phyloP scores from a whole-genome alignment of 1,139 yeast genomes.

The Saccharomycopsis hybrid region DNA sequence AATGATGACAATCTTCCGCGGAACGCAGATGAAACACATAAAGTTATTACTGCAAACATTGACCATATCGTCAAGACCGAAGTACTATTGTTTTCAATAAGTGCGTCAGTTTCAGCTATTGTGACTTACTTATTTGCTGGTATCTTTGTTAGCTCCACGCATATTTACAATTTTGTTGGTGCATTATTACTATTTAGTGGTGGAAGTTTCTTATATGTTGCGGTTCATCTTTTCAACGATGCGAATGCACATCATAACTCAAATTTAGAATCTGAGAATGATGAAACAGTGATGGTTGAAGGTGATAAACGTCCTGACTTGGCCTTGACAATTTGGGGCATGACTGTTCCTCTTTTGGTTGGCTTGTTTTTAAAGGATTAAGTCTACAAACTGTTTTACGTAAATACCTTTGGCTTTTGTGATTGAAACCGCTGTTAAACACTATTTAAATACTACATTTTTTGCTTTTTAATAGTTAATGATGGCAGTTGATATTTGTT shows the following conservation, averaged over 20 bases:
- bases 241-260: background rate
- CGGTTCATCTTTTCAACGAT: constrained; percentile 46
- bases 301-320: too few species aligned
- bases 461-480: too few species aligned
- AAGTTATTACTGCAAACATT: constrained; percentile 24
- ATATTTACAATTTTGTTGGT: constrained; percentile 42
- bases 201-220: constrained; percentile 69
- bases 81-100: constrained; percentile 36
- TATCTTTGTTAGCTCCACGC: constrained; percentile 27
- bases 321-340: too few species aligned
- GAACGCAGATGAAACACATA: constrained; percentile 32
- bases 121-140: constrained; percentile 37
- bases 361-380: too few species aligned
- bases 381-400: too few species aligned
- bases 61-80: constrained; percentile 17
- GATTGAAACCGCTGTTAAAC: too few species aligned
- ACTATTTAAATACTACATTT: too few species aligned
- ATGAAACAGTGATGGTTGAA: too few species aligned
- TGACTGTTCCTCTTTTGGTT: too few species aligned
- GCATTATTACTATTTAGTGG: constrained; percentile 53
- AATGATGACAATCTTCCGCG: background rate
- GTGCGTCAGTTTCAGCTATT: constrained; percentile 50
- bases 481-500: too few species aligned
- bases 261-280: too few species aligned
- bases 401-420: too few species aligned